Evolutionary conservation across 352 stramenopile genomes (phyloP).

Genomic region (Pythium pyrilobum): DNA sequence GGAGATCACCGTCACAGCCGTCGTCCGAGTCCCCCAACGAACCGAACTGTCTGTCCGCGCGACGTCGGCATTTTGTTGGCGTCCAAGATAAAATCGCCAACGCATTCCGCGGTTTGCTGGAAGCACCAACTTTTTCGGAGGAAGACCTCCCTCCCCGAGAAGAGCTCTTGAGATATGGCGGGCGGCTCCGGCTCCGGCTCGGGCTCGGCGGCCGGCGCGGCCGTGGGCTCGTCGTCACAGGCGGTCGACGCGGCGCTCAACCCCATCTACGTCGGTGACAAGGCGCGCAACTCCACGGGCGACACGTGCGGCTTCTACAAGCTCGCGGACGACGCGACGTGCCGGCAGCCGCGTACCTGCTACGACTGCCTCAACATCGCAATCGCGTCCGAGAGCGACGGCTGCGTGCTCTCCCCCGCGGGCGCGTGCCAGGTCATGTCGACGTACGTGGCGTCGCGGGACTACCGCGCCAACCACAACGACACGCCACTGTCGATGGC

Average conservation of each 20-base stretch:
- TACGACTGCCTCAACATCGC: slow-evolving; percentile 65
- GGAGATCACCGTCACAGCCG: too few species aligned
- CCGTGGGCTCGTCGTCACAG: neutral
- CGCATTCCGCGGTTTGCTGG: neutral
- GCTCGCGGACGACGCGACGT: slow-evolving; percentile 26
- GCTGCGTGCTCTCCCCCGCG: slow-evolving; percentile 49
- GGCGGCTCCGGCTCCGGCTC: slow-evolving; percentile 11
- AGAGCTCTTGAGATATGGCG: too few species aligned
- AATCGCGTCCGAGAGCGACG: slow-evolving; percentile 24
- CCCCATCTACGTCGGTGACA: slow-evolving; percentile 25
- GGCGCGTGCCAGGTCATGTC: slow-evolving; percentile 55
- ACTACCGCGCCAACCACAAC: slow-evolving; percentile 57
- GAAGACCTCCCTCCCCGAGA: too few species aligned
- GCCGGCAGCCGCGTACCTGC: slow-evolving; percentile 53
- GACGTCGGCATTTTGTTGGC: too few species aligned
- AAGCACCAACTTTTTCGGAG: neutral
- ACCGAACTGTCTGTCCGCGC: too few species aligned
- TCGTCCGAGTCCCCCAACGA: too few species aligned
- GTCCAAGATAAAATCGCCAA: too few species aligned
- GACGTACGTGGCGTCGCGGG: slow-evolving; percentile 38
- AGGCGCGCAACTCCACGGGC: slow-evolving; percentile 34
- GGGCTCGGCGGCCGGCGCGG: neutral
- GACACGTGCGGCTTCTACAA: slow-evolving; percentile 66
- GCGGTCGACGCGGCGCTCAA: neutral
- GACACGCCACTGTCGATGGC: slow-evolving; percentile 12